Conservation (phyloP, 2,329 filamentous ascomycete genomes). For the Sclerotinia borealis region DNA sequence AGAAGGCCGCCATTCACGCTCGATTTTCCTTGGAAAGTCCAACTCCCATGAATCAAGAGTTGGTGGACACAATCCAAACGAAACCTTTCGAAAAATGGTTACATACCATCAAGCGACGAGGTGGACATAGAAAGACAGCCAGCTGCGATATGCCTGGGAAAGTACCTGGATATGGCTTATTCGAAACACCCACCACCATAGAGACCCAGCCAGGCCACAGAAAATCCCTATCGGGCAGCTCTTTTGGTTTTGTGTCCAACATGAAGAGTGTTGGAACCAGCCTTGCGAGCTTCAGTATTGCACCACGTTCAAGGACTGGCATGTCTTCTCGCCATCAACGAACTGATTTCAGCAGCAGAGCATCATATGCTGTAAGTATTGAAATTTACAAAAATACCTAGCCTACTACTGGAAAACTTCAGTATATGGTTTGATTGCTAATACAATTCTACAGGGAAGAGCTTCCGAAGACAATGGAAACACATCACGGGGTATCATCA, state of each 20-base stretch:
- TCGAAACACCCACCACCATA: slow-evolving; percentile 35
- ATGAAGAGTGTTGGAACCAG: slow-evolving; percentile 79
- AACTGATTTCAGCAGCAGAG: slow-evolving; percentile 56
- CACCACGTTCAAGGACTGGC: slow-evolving; percentile 52
- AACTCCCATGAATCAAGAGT: slow-evolving; percentile 12
- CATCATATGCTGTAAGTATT: slow-evolving; percentile 45
- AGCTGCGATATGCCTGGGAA: slow-evolving; percentile 30
- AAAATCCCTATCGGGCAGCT: slow-evolving; percentile 65
- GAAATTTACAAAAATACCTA: not conserved
- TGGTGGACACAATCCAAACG: slow-evolving; percentile 12
- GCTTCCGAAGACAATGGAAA: slow-evolving; percentile 60
- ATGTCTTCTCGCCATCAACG: slow-evolving; percentile 50
- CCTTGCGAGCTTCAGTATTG: slow-evolving; percentile 63
- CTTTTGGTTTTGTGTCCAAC: slow-evolving; percentile 71
- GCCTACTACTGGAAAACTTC: not conserved
- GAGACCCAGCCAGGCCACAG: slow-evolving; percentile 37
- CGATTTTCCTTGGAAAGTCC: slow-evolving; percentile 26
- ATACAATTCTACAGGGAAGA: slow-evolving; percentile 32
- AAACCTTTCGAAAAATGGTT: slow-evolving; percentile 68
- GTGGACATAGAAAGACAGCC: slow-evolving; percentile 40
- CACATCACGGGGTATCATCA: slow-evolving; percentile 44
- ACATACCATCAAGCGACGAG: slow-evolving; percentile 53
- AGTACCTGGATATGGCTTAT: slow-evolving; percentile 16
- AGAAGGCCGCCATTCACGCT: slow-evolving; percentile 8
- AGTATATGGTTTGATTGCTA: not conserved